phyloP scores from a whole-genome alignment of 164 flowering plant species.

The Berberis thunbergii region DNA sequence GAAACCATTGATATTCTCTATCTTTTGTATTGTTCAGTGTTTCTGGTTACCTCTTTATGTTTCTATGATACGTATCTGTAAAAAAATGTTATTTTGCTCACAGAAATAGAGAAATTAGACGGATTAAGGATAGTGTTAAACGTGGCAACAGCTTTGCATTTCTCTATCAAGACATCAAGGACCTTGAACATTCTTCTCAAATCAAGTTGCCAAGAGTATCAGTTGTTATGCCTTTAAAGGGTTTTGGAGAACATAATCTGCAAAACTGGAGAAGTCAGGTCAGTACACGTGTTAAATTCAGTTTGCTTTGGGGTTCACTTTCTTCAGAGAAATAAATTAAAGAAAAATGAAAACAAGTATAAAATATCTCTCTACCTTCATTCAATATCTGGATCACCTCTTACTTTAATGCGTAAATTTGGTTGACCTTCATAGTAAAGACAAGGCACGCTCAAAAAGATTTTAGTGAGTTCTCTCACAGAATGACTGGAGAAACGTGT shows the following conservation, averaged over 20 bases:
- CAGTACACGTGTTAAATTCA: constrained; percentile 6
- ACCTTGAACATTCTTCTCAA: constrained; percentile 84
- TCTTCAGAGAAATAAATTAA: not conserved
- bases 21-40: no score
- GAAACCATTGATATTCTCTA: not conserved
- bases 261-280: constrained; percentile 99
- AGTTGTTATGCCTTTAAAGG: constrained; percentile 95
- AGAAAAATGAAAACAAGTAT: not conserved
- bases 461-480: no score
- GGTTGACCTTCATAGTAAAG: no score
- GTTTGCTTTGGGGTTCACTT: not conserved
- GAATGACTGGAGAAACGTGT: no score
- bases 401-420: no score
- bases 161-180: constrained; percentile 65
- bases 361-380: no score
- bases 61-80: no score
- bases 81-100: not conserved
- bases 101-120: constrained; percentile 73
- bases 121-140: constrained; percentile 38
- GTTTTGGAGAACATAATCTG: constrained; percentile 96
- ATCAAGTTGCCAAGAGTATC: constrained; percentile 71
- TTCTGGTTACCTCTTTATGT: no score
- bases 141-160: constrained; percentile 77
- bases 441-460: no score
- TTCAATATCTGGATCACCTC: no score